Conservation (phyloP, 306 rosid genomes). For the Lathyrus aphaca region DNA sequence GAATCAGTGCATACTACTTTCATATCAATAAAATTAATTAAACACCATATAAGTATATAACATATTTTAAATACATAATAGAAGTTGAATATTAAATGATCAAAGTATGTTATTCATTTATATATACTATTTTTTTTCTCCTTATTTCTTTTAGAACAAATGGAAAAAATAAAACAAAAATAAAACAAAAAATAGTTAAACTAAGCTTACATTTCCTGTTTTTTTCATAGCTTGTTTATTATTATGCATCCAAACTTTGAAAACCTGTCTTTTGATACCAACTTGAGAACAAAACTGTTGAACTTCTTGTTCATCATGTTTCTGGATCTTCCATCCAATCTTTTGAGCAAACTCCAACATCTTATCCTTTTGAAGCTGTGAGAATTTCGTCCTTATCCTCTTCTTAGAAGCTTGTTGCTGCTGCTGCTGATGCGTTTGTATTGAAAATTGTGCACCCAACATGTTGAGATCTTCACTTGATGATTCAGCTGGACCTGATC, state of each 20-base stretch:
- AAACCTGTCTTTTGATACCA: slow-evolving; percentile 73
- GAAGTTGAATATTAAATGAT: slow-evolving; percentile 12
- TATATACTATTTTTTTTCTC: background rate
- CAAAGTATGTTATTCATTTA: slow-evolving; percentile 32
- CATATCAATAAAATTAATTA: background rate
- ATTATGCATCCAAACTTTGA: slow-evolving; percentile 99
- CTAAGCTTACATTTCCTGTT: slow-evolving; percentile 60
- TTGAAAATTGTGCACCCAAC: slow-evolving; percentile 41
- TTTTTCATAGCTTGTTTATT: slow-evolving; percentile 82
- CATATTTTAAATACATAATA: background rate
- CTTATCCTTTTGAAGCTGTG: slow-evolving; percentile 69
- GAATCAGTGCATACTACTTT: slow-evolving; percentile 8
- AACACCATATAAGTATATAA: too few species aligned
- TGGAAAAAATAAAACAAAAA: background rate
- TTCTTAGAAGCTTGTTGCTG: slow-evolving; percentile 50
- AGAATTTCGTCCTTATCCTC: slow-evolving; percentile 83
- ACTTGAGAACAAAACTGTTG: slow-evolving; percentile 77
- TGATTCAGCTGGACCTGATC: slow-evolving; percentile 69
- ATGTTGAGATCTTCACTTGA: slow-evolving; percentile 82
- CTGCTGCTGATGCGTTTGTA: slow-evolving; percentile 9
- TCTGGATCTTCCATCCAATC: slow-evolving; percentile 90
- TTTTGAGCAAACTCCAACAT: slow-evolving; percentile 90
- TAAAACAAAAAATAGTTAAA: background rate
- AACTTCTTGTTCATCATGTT: slow-evolving; percentile 83
- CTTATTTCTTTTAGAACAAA: slow-evolving; percentile 38